A percentile compares a stretch with the other conserved stretches of the same genome.
These are phyloP conservation scores for Oemleria cerasiformis DNA, from an alignment of 306 rosid species.

Conservation along the genomic window DNA sequence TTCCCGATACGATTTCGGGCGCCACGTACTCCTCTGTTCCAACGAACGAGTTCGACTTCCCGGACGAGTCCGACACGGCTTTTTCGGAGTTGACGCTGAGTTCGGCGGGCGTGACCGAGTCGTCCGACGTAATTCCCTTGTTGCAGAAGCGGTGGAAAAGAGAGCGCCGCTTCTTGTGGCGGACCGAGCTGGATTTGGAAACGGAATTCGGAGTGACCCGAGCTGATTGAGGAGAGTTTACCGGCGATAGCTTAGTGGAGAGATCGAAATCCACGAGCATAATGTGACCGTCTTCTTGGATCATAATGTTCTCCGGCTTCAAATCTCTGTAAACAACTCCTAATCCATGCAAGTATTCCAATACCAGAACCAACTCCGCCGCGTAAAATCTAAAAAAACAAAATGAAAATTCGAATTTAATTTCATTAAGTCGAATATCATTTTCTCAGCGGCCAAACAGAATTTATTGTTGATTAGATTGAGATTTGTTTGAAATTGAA, in stretches of 20 bases:
- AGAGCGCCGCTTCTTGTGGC: slow-evolving; percentile 28
- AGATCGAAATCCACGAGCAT: slow-evolving; percentile 95
- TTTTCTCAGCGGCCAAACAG: slow-evolving; percentile 6
- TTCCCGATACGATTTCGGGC: slow-evolving; percentile 69
- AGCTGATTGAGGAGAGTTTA: slow-evolving; percentile 31
- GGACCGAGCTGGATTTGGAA: slow-evolving; percentile 28
- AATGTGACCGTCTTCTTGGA: slow-evolving; percentile 83
- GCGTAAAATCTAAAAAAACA: slow-evolving; percentile 64
- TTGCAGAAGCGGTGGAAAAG: slow-evolving; percentile 34
- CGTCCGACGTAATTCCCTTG: slow-evolving; percentile 31
- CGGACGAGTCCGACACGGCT: slow-evolving; percentile 45
- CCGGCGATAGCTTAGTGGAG: slow-evolving; percentile 52
- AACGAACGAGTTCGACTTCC: slow-evolving; percentile 83
- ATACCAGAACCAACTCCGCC: slow-evolving; percentile 68
- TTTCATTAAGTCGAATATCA: background rate
- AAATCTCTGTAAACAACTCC: slow-evolving; percentile 86
- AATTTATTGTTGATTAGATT: background rate
- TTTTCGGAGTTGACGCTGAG: background rate
- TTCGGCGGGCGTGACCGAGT: slow-evolving; percentile 7
- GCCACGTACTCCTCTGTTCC: slow-evolving; percentile 98
- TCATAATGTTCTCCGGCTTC: slow-evolving; percentile 85
- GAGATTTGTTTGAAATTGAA: too few species aligned
- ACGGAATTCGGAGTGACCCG: background rate
- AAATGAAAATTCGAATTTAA: background rate
- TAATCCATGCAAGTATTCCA: slow-evolving; percentile 74